Evolutionary conservation across 768 basidiomycete species (phyloP).

Genomic region (Dentipellis fragilis): DNA sequence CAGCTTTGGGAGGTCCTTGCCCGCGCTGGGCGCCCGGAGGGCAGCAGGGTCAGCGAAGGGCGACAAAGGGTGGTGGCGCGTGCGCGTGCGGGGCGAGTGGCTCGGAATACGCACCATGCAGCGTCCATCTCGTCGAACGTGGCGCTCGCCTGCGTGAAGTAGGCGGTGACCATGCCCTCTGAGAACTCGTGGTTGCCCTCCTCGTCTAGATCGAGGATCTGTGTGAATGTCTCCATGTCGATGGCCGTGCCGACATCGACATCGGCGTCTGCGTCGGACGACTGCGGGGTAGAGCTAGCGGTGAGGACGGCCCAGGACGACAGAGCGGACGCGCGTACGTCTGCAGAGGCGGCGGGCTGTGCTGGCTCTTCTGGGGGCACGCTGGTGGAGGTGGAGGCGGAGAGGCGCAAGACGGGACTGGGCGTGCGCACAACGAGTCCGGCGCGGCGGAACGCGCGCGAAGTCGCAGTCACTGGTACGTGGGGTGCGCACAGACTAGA

Average conservation of each 20-base stretch:
- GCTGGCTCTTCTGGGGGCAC: background rate
- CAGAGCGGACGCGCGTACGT: background rate
- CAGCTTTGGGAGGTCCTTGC: constrained; percentile 55
- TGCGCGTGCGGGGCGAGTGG: background rate
- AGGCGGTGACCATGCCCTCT: constrained; percentile 65
- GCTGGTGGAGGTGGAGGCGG: background rate
- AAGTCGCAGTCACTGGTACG: too few relatives aligned
- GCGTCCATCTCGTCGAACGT: constrained; percentile 76
- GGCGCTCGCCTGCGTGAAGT: constrained; percentile 65
- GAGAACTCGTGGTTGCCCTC: constrained; percentile 73
- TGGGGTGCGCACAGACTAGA: too few relatives aligned
- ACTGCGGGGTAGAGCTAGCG: too few relatives aligned
- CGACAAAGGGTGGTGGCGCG: background rate
- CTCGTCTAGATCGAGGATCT: constrained; percentile 89
- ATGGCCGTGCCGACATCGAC: constrained; percentile 32
- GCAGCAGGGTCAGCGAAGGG: background rate
- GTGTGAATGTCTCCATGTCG: constrained; percentile 72
- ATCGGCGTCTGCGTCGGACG: background rate
- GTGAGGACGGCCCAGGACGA: background rate
- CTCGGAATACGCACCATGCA: constrained; percentile 4
- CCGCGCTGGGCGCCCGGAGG: too few relatives aligned
- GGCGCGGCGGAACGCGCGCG: too few relatives aligned
- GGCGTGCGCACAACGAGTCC: too few relatives aligned
- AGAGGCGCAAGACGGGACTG: too few relatives aligned
- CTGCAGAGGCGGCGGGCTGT: background rate